Conservation (phyloP, 495 filamentous ascomycete genomes). For the Lasiosphaeris hirsuta region DNA sequence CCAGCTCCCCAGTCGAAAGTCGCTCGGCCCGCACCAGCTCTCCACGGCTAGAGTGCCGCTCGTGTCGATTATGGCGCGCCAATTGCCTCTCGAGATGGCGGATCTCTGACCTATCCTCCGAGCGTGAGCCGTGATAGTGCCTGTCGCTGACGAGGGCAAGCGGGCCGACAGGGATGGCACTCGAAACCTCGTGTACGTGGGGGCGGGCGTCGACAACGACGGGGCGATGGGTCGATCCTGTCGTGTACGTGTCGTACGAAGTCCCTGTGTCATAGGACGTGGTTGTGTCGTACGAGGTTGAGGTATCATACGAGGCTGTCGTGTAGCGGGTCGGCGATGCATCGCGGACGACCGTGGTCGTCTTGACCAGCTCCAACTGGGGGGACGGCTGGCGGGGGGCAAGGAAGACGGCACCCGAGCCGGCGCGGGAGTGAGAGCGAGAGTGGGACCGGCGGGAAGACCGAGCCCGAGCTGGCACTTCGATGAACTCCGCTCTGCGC, state of each 20-base stretch:
- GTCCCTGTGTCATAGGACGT: conserved; percentile 17
- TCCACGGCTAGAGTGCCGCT: conserved; percentile 25
- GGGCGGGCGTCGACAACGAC: conserved; percentile 32
- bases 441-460: conserved; percentile 33
- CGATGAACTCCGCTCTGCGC: no score
- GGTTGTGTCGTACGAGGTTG: conserved; percentile 17
- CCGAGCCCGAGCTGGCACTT: no score
- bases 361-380: conserved; percentile 38
- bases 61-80: conserved; percentile 15
- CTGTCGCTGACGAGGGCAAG: conserved; percentile 44
- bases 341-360: conserved; percentile 33
- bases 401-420: no score
- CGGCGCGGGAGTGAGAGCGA: no score
- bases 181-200: conserved; percentile 38
- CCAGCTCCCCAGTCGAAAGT: conserved; percentile 48
- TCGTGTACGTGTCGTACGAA: conserved; percentile 19
- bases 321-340: conserved; percentile 36
- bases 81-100: conserved; percentile 34
- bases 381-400: no score
- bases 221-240: conserved; percentile 23
- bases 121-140: conserved; percentile 22
- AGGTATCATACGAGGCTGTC: conserved; percentile 26
- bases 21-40: conserved; percentile 48
- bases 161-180: conserved; percentile 47
- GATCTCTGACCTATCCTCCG: conserved; percentile 36